A percentile compares a stretch with the other conserved stretches of the same genome.
phyloP scores from a whole-genome alignment of 2,329 filamentous ascomycete genomes.

The Colletotrichum tanaceti region DNA sequence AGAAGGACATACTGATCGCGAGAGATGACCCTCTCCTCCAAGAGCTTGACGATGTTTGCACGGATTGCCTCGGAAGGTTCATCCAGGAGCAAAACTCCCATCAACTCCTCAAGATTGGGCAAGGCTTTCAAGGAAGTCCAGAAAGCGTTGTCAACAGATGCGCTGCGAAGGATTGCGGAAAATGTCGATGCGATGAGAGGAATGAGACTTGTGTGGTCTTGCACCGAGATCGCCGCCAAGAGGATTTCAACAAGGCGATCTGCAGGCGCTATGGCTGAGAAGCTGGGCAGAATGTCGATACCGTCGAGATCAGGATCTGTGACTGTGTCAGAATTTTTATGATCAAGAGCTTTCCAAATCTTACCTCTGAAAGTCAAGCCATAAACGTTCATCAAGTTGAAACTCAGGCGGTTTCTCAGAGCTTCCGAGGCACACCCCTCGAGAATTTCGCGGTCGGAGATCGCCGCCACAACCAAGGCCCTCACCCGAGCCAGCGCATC shows the following conservation, averaged over 20 bases:
- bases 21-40: constrained; percentile 46
- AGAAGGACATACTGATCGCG: constrained; percentile 34
- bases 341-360: constrained; percentile 18
- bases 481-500: constrained; percentile 59
- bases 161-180: constrained; percentile 55
- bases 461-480: constrained; percentile 65
- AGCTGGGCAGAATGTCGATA: constrained; percentile 3
- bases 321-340: constrained; percentile 40
- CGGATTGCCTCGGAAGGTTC: constrained; percentile 53
- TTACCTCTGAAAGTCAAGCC: constrained; percentile 66
- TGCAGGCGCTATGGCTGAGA: constrained; percentile 43
- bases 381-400: constrained; percentile 68
- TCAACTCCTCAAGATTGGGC: constrained; percentile 44
- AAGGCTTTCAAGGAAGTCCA: constrained; percentile 53
- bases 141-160: constrained; percentile 52
- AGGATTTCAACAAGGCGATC: constrained; percentile 49
- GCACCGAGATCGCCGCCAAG: constrained; percentile 34
- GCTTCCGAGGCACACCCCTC: constrained; percentile 49
- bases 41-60: constrained; percentile 50
- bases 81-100: constrained; percentile 52
- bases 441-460: constrained; percentile 35
- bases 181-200: constrained; percentile 49
- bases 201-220: constrained; percentile 27
- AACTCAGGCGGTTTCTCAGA: constrained; percentile 62
- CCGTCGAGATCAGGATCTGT: constrained; percentile 42